phyloP scores from a whole-genome alignment of 768 basidiomycete species.

The Mycena indigotica region DNA sequence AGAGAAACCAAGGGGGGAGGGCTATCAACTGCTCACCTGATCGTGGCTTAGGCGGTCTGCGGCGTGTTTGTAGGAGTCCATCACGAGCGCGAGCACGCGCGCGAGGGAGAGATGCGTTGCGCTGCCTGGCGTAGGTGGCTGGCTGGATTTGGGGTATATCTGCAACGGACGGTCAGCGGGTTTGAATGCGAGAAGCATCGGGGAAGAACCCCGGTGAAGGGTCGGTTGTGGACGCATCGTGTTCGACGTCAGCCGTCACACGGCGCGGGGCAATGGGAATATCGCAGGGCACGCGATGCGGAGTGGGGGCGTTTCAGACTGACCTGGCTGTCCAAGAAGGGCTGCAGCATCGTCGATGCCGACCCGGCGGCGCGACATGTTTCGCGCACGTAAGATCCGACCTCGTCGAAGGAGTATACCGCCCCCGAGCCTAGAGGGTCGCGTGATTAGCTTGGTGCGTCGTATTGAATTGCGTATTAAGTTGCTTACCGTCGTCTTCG shows the following conservation, averaged over 20 bases:
- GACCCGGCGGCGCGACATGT: conserved; percentile 95
- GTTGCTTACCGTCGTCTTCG: conserved; percentile 90
- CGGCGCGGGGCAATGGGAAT: background rate
- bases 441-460: too few relatives aligned
- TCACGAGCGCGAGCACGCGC: conserved; percentile 82
- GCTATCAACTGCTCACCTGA: conserved; percentile 51
- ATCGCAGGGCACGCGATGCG: background rate
- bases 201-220: background rate
- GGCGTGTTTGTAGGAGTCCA: conserved; percentile 96
- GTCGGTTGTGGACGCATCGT: background rate
- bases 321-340: conserved; percentile 98
- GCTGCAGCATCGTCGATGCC: conserved; percentile 89
- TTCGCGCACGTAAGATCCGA: conserved; percentile 97
- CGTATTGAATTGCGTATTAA: too few relatives aligned
- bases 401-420: conserved; percentile 99
- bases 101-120: conserved; percentile 70
- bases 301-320: conserved; percentile 2
- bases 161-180: conserved; percentile 9
- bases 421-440: conserved; percentile 79
- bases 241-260: background rate
- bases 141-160: background rate
- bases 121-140: background rate
- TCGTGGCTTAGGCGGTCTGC: conserved; percentile 81
- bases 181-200: background rate
- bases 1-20: background rate